These are phyloP conservation scores for Neocallimastix lanati DNA, from an alignment of 192 early-diverging fungal species.

Conservation along the genomic window DNA sequence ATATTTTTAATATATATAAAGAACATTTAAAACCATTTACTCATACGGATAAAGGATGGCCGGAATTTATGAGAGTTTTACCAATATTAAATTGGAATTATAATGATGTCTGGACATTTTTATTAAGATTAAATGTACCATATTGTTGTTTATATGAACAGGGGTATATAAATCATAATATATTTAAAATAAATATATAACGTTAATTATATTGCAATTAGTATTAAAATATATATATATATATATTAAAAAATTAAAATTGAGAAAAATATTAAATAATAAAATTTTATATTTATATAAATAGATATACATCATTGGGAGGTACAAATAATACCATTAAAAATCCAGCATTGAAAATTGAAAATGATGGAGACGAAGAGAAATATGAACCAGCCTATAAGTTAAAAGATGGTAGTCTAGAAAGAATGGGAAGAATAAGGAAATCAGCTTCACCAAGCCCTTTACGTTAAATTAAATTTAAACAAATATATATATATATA, in stretches of 20 bases:
- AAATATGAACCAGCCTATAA: constrained; percentile 46
- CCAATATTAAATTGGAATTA: constrained; percentile 85
- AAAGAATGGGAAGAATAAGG: constrained; percentile 41
- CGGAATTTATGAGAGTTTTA: constrained; percentile 72
- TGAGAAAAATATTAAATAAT: no score
- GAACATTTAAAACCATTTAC: constrained; percentile 14
- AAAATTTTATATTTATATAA: constrained; percentile 9
- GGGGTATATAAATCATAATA: constrained; percentile 41
- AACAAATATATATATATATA: neutral
- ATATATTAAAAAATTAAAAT: no score
- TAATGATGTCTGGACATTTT: constrained; percentile 63
- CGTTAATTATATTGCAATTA: no score
- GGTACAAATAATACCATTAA: constrained; percentile 61
- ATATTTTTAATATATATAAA: no score
- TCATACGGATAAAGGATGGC: constrained; percentile 77
- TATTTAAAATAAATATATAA: no score
- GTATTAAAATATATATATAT: no score
- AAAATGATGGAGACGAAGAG: constrained; percentile 7
- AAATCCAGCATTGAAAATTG: constrained; percentile 55
- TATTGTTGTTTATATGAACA: constrained; percentile 82
- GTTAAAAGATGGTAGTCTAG: constrained; percentile 33
- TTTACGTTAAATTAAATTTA: constrained; percentile 1
- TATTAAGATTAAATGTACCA: constrained; percentile 38
- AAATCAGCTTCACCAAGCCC: neutral
- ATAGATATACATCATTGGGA: constrained; percentile 81